These are phyloP conservation scores for Trichoderma atroviride DNA, from an alignment of 2,329 filamentous ascomycete genomes.

Conservation along the genomic window DNA sequence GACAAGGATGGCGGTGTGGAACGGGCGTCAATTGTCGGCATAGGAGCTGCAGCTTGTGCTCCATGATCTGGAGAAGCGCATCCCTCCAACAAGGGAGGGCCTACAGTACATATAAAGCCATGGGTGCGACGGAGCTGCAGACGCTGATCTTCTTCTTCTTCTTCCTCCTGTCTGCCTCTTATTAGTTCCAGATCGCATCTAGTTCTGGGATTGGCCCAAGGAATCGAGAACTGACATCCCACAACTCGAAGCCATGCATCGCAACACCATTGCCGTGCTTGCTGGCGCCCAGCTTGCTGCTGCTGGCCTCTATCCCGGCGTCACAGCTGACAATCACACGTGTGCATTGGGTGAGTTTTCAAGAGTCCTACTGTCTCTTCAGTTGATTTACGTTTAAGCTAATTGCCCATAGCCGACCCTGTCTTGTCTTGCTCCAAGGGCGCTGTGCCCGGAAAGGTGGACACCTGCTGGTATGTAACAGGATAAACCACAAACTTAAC, in stretches of 20 bases:
- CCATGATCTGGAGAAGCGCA: neutral
- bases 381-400: neutral
- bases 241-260: constrained; percentile 32
- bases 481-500: too few relatives aligned
- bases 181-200: neutral
- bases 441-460: constrained; percentile 50
- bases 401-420: constrained; percentile 27
- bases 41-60: neutral
- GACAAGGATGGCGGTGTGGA: constrained; percentile 1
- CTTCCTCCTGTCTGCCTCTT: neutral
- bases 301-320: constrained; percentile 46
- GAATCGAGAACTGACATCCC: neutral
- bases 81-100: neutral
- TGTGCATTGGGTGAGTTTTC: constrained; percentile 50
- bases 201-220: neutral
- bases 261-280: constrained; percentile 31
- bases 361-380: neutral
- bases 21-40: neutral
- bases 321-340: constrained; percentile 58
- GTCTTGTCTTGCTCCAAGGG: constrained; percentile 53
- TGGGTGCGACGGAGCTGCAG: neutral
- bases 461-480: constrained; percentile 56
- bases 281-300: constrained; percentile 38
- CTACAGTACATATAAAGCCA: constrained; percentile 11
- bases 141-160: neutral